These are phyloP conservation scores for Groenewaldozyma salmanticensis DNA, from an alignment of 805 yeast genomes.

Conservation along the genomic window DNA sequence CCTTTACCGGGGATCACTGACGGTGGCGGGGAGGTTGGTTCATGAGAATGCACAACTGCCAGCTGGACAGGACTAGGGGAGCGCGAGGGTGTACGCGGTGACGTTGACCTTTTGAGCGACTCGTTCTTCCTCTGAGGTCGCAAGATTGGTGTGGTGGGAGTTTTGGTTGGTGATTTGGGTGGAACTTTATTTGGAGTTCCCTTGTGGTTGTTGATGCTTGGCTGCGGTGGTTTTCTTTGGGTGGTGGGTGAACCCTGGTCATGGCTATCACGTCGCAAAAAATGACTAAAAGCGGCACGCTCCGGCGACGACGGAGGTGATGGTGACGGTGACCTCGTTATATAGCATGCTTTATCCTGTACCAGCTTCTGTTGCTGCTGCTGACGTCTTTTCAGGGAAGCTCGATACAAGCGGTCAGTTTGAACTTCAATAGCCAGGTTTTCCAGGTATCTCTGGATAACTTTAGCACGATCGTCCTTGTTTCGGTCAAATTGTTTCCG, in stretches of 20 bases:
- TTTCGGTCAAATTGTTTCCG: conserved; percentile 3
- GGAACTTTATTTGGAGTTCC: no score
- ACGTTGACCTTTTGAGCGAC: background rate
- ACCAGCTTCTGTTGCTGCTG: conserved; percentile 1
- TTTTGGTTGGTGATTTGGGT: no score
- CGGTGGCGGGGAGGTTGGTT: conserved; percentile 1
- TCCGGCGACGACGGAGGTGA: conserved; percentile 2
- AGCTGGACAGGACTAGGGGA: conserved; percentile 3
- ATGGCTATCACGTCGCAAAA: background rate
- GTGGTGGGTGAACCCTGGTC: background rate
- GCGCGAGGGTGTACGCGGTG: background rate
- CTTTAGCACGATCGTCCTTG: conserved; percentile 34
- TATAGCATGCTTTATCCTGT: background rate
- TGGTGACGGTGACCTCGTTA: background rate
- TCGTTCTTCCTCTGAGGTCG: background rate
- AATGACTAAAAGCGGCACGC: background rate
- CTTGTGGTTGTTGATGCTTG: no score
- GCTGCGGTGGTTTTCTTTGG: no score
- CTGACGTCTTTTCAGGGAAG: conserved; percentile 24
- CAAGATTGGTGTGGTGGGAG: background rate
- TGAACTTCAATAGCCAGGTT: conserved; percentile 53
- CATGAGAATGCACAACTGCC: background rate
- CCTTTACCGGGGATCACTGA: background rate
- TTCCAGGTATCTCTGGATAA: conserved; percentile 40
- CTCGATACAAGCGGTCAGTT: conserved; percentile 53